Base-by-base conservation (phyloP, 2,329 filamentous ascomycete genomes). In the Exophiala sp. region DNA sequence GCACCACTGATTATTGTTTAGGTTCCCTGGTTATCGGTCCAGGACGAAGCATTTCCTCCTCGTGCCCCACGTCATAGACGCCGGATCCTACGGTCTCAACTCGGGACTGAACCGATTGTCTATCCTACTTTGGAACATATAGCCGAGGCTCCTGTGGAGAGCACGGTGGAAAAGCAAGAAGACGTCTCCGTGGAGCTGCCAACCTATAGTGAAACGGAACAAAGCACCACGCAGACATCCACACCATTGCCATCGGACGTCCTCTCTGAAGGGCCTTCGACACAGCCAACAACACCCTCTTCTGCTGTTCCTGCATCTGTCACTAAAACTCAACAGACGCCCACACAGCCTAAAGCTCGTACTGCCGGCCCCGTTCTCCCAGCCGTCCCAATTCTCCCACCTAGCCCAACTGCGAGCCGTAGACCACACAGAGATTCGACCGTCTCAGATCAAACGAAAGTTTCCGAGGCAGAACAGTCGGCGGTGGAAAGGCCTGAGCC, bases 11-110 rank as follows among this genome's bases (percentile, higher is more conserved):
- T 48, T 39, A 8, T 58, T 65, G 47, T 38, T 24, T 59, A 80
- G 76, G 69, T 85, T 16, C 83, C 83, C 9, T 85, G 82, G 82
- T 74, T 82, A 33, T 85, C 82, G 10, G 75, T 78, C 24, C 75
- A 78, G 12, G 77, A 79, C 16, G 69, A 69, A 32, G 69, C 75
- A 2, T 85, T 85, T 63, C 82, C 82, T 3, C 68, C 76, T 12
- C 74, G 76, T 64, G 72, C 74, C 45, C 72, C 75, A 11, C 70
- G 72, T 48, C 72, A 74, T 62, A 74, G 76, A 61, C 74, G 78
- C 48, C 72, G 66, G 59, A 61, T 63, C 36, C 70, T 68, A 45
- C 59, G 62, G 10, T 64, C 75, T 14, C 66, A 70, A 51, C 63
- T 67, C 21, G 68, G 67, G 8, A 61, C 62, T 14, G 59, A 65